phyloP scores from a whole-genome alignment of 352 stramenopile species.

The Phytopythium montanum region DNA sequence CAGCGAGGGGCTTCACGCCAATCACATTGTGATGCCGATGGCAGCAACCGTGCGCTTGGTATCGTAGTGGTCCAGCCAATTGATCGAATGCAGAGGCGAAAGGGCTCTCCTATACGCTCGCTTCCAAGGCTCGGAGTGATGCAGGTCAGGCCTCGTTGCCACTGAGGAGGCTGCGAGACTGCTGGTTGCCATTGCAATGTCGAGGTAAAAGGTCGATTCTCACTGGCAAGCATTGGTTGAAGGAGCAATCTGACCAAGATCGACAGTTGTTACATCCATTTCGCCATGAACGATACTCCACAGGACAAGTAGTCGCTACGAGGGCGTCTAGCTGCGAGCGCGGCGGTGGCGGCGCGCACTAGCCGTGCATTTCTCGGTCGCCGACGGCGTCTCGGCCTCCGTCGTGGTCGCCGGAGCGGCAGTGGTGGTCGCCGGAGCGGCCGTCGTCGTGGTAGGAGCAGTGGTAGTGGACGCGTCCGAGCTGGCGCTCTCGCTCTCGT shows the following conservation, averaged over 20 bases:
- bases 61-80: no score
- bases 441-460: background rate
- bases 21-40: no score
- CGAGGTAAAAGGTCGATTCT: no score
- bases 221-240: no score
- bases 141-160: no score
- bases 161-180: no score
- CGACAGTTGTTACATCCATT: background rate
- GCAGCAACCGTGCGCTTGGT: no score
- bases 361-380: conserved; percentile 11
- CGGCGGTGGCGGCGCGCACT: conserved; percentile 1
- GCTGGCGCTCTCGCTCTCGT: conserved; percentile 9
- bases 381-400: conserved; percentile 1
- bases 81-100: no score
- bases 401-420: background rate
- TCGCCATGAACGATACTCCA: background rate
- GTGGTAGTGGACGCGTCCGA: conserved; percentile 9
- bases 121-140: no score
- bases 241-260: background rate
- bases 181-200: no score
- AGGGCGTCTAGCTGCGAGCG: background rate
- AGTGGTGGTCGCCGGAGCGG: background rate
- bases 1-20: no score
- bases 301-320: background rate
- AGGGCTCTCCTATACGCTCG: no score